These are phyloP conservation scores for Endoconidiophora polonica DNA, from an alignment of 2,329 filamentous ascomycete genomes.

Conservation along the genomic window DNA sequence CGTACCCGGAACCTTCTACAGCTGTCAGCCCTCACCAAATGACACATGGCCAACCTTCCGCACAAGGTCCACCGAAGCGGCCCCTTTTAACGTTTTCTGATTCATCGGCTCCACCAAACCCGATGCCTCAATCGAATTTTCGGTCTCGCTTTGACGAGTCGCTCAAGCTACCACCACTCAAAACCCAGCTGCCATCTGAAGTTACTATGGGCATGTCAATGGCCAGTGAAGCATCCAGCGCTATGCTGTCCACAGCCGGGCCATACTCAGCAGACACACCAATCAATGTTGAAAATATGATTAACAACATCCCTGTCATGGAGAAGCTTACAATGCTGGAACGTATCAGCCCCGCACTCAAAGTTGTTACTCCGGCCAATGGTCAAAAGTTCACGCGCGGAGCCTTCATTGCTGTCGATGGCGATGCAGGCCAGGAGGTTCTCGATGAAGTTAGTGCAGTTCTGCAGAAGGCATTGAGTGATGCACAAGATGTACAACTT, in stretches of 20 bases:
- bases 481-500: constrained; percentile 25
- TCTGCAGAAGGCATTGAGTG: constrained; percentile 45
- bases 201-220: constrained; percentile 6
- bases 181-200: constrained; percentile 24
- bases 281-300: constrained; percentile 31
- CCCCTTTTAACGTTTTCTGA: constrained; percentile 2
- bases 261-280: not conserved
- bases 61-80: not conserved
- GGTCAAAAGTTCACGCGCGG: constrained; percentile 39
- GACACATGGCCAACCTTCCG: not conserved
- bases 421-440: constrained; percentile 36
- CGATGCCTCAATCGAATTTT: not conserved
- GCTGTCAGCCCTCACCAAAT: not conserved
- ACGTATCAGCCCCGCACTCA: constrained; percentile 56
- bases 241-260: not conserved
- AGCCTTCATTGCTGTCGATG: constrained; percentile 69
- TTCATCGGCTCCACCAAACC: not conserved
- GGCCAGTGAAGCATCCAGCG: constrained; percentile 7
- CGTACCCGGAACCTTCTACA: not conserved
- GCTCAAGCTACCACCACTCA: constrained; percentile 35
- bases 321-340: constrained; percentile 63
- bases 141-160: constrained; percentile 30
- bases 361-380: constrained; percentile 21
- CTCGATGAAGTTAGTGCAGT: constrained; percentile 41
- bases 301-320: constrained; percentile 57